Conservation (phyloP, 495 filamentous ascomycete species). For the Lasiosphaeris hirsuta region DNA sequence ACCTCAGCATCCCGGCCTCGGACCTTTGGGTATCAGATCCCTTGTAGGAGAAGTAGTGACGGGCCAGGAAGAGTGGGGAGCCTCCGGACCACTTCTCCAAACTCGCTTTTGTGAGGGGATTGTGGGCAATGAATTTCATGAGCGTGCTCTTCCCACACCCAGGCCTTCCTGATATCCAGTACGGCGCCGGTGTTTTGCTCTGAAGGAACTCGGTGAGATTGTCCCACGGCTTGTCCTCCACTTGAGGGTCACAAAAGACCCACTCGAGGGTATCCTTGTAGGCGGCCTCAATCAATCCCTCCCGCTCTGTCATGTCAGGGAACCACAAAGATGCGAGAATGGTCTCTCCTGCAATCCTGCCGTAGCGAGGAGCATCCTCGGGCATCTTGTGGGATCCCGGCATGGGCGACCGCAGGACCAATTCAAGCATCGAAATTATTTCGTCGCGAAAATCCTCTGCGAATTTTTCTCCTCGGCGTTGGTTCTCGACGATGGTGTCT, state of each 20-base stretch:
- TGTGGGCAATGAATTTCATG: background rate
- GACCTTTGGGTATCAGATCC: constrained; percentile 2
- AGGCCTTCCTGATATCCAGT: constrained; percentile 9
- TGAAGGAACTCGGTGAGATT: background rate
- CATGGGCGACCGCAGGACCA: too few relatives aligned
- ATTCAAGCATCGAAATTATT: too few relatives aligned
- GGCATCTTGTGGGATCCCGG: too few relatives aligned
- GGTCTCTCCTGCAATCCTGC: background rate
- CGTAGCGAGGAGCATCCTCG: background rate
- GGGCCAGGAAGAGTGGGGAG: background rate
- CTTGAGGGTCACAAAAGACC: background rate
- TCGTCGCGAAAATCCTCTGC: too few relatives aligned
- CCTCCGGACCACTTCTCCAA: background rate
- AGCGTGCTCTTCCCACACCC: constrained; percentile 11
- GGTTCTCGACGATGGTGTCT: too few relatives aligned
- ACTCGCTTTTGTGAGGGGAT: background rate
- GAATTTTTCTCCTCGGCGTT: too few relatives aligned
- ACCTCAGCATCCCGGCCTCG: constrained; percentile 4
- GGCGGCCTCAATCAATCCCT: background rate
- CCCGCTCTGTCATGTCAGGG: background rate
- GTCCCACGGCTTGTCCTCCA: constrained; percentile 4
- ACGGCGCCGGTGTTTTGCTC: background rate
- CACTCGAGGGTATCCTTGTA: background rate
- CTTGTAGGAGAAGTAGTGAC: constrained; percentile 9
- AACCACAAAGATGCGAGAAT: background rate